A percentile compares a stretch with the other conserved stretches of the same genome.
Conservation (phyloP, 1,139 yeast genomes). For the Sugiyamaella pinicola region DNA sequence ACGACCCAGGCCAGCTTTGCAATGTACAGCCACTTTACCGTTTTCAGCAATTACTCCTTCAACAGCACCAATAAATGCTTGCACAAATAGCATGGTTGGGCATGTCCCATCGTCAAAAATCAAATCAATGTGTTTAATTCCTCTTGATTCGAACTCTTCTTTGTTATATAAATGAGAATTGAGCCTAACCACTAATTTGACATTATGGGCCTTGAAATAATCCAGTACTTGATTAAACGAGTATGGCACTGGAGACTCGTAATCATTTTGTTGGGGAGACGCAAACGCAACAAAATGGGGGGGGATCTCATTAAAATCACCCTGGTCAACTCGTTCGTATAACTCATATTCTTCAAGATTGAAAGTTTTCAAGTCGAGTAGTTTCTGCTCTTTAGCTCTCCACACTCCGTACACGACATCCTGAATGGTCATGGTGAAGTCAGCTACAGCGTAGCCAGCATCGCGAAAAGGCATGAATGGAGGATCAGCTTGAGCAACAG, state of each 20-base stretch:
- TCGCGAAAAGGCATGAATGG: conserved; percentile 95
- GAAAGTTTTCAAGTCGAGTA: conserved; percentile 84
- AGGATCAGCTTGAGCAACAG: conserved; percentile 87
- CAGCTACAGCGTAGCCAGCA: conserved; percentile 96
- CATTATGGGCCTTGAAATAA: conserved; percentile 70
- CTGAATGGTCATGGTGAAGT: conserved; percentile 88
- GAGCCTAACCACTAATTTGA: conserved; percentile 85
- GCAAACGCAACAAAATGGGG: conserved; percentile 98
- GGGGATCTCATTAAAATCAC: conserved; percentile 88
- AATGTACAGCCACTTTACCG: conserved; percentile 95
- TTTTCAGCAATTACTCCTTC: conserved; percentile 82
- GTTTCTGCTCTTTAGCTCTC: conserved; percentile 95
- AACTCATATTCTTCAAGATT: conserved; percentile 90
- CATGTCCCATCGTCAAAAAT: conserved; percentile 98
- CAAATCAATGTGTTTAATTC: conserved; percentile 89
- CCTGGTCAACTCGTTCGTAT: conserved; percentile 94
- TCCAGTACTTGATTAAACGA: conserved; percentile 73
- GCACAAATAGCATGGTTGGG: conserved; percentile 90
- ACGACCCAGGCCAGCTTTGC: conserved; percentile 97
- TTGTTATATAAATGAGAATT: conserved; percentile 90
- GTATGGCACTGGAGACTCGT: conserved; percentile 38
- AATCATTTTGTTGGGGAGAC: conserved; percentile 79
- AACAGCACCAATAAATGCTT: conserved; percentile 91
- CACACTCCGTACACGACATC: conserved; percentile 95
- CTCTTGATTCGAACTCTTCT: conserved; percentile 76